These are phyloP conservation scores for Creolimax fragrantissima DNA, from an alignment of 78 protist genomes.

Conservation along the genomic window DNA sequence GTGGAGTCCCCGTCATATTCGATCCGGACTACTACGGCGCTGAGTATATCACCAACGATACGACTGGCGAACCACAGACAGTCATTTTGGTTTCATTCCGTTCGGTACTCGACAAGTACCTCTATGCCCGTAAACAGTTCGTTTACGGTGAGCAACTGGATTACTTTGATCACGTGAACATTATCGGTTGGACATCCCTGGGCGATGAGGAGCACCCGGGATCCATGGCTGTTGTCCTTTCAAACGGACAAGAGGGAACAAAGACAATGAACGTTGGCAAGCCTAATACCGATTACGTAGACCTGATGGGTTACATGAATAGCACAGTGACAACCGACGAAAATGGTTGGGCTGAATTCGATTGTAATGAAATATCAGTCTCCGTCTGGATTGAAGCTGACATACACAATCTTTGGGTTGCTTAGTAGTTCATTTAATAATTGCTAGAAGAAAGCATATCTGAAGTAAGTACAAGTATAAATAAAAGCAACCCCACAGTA, in stretches of 20 bases:
- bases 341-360: not conserved
- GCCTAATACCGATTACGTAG: conserved; percentile 2
- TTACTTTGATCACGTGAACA: not conserved
- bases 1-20: not conserved
- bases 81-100: not conserved
- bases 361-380: not conserved
- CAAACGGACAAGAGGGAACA: not conserved
- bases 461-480: too few species aligned
- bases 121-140: not conserved
- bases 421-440: too few species aligned
- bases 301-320: not conserved
- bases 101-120: not conserved
- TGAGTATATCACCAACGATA: not conserved
- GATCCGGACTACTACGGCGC: not conserved
- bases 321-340: not conserved
- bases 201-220: not conserved
- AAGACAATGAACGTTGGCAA: not conserved
- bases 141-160: not conserved
- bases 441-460: too few species aligned
- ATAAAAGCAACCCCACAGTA: too few species aligned
- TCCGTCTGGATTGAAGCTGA: not conserved
- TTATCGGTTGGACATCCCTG: not conserved
- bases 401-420: too few species aligned
- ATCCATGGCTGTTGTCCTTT: not conserved
- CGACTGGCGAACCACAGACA: too few species aligned